phyloP scores from a whole-genome alignment of 805 yeast genomes.

The Nakazawaea wyomingensis region DNA sequence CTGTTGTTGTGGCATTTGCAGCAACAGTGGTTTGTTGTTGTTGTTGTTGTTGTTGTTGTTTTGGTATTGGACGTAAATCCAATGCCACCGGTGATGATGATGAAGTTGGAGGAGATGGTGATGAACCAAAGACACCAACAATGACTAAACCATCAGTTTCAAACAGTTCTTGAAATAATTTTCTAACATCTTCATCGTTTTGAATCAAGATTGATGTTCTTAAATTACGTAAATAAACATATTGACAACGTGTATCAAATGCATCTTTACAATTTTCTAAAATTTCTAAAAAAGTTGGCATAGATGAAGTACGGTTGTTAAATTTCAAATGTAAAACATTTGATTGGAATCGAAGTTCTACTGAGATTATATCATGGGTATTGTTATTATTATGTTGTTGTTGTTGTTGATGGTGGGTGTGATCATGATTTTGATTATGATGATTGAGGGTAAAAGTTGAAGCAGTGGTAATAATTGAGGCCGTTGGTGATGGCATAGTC shows the following conservation, averaged over 20 bases:
- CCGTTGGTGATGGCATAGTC: constrained; percentile 6
- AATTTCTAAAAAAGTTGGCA: constrained; percentile 78
- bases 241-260: constrained; percentile 46
- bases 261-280: constrained; percentile 71
- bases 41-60: too few relatives aligned
- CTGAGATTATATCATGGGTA: constrained; percentile 22
- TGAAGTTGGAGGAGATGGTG: too few relatives aligned
- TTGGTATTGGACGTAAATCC: too few relatives aligned
- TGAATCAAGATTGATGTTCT: neutral
- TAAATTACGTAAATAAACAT: constrained; percentile 5
- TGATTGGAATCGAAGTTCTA: constrained; percentile 45
- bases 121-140: constrained; percentile 6
- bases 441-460: constrained; percentile 3
- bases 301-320: constrained; percentile 59
- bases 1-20: too few relatives aligned
- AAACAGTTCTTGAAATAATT: neutral
- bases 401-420: too few relatives aligned
- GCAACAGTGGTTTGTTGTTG: too few relatives aligned
- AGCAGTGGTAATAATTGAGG: constrained; percentile 2
- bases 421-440: constrained; percentile 1
- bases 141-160: neutral
- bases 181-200: constrained; percentile 9
- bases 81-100: too few relatives aligned
- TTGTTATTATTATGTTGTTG: constrained; percentile 17
- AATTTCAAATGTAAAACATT: constrained; percentile 60